Base-by-base conservation (phyloP, 2,329 filamentous ascomycete species). In the Alternaria incomplexa region DNA sequence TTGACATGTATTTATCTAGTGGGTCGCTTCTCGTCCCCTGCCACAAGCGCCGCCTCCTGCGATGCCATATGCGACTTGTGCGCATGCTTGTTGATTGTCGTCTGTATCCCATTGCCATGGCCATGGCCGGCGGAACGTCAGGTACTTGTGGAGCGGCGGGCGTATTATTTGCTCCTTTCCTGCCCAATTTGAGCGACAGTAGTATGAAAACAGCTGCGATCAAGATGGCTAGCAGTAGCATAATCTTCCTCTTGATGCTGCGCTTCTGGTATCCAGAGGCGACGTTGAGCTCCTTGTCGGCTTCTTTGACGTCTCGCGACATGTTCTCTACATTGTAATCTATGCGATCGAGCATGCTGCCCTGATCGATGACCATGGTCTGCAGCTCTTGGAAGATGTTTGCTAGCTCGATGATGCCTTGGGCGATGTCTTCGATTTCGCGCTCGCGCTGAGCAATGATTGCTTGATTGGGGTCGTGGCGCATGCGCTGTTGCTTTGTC, bases 341-440 rank as follows among this genome's bases (percentile, higher is more conserved):
- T 63, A 85, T 85, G 40, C 84, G 81, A 62, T 85, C 84, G 11
- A 85, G 76, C 76, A 85, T 81, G 58, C 80, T 84, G 26, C 84
- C 84, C 67, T 85, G 84, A 64, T 85, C 84, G 47, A 85, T 85
- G 62, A 85, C 93, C 94, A 99, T 98, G 51, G 86, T 90, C 81
- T 99, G 96, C 28, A 99, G 84, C 74, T 99, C 96, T 65, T 96
- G 93, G 83, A 99, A 99, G 54, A 99, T 93, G 78, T 97, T 96
- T 5, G 95, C 93, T 8, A 99, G 85, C 77, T 98, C 95, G 74
- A 99, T 98, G 80, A 99, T 98, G 61, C 96, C 95, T 78, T 97
- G 94, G 3, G 96, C 96, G 67, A 99, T 99, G 72, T 97, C 94
- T 76, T 97, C 96, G 73, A 99, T 99, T 80, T 98, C 96, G 44